Percentiles rank a stretch among this genome's conserved stretches.
Conservation (phyloP, 805 yeast genomes). For the Debaryomyces prosopidis region DNA sequence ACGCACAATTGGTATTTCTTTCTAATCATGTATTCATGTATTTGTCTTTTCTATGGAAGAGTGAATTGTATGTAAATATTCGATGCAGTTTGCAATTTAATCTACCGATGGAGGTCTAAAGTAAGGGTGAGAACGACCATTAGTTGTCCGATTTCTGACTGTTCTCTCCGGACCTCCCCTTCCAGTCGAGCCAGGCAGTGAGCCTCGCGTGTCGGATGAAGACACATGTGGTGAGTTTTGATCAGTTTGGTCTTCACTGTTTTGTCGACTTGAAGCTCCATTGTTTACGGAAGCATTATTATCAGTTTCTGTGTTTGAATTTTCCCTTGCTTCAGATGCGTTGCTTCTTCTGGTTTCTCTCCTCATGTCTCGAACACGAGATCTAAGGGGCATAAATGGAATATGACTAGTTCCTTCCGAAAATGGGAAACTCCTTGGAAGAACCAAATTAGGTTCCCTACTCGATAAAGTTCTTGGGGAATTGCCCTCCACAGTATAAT, state of each 20-base stretch:
- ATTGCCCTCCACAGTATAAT: constrained; percentile 4
- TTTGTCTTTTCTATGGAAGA: no score
- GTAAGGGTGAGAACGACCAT: constrained; percentile 23
- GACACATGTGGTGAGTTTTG: no score
- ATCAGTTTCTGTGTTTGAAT: no score
- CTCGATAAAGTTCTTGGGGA: constrained; percentile 1
- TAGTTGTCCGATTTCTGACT: constrained; percentile 8
- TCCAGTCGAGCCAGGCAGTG: constrained; percentile 4
- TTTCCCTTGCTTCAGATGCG: no score
- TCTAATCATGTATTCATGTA: no score
- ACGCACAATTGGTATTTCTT: no score
- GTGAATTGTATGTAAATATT: no score
- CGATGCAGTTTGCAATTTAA: background rate
- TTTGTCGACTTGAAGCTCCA: no score
- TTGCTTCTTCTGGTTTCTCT: constrained; percentile 4
- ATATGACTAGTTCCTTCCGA: constrained; percentile 13
- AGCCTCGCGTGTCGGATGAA: background rate
- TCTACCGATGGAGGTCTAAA: constrained; percentile 13
- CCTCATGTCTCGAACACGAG: constrained; percentile 3
- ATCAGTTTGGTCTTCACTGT: no score
- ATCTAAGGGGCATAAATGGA: constrained; percentile 6
- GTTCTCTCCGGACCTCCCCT: constrained; percentile 21
- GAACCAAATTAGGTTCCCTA: constrained; percentile 26
- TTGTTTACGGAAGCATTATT: no score
- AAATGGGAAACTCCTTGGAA: constrained; percentile 32